phyloP scores from a whole-genome alignment of 2,329 filamentous ascomycete species.

The Xylariaceae sp. region DNA sequence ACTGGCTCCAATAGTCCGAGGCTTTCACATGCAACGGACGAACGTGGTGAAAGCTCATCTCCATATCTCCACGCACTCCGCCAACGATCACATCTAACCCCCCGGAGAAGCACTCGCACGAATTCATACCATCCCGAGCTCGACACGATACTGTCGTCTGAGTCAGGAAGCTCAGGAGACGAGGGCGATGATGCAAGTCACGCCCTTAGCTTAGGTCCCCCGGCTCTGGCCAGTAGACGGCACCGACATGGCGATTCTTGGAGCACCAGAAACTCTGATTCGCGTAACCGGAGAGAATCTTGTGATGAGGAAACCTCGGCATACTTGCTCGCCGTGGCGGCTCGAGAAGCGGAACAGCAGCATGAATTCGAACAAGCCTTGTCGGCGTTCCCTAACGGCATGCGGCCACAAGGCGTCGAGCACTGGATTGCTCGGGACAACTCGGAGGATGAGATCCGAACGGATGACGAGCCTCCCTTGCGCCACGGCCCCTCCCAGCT shows the following conservation, averaged over 20 bases:
- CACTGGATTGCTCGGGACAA: constrained; percentile 67
- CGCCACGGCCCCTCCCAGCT: constrained; percentile 36
- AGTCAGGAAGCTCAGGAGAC: constrained; percentile 37
- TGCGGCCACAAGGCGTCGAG: constrained; percentile 65
- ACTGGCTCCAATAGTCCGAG: constrained; percentile 12
- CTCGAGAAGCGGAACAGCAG: constrained; percentile 74
- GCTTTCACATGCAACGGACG: constrained; percentile 16
- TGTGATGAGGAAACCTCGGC: constrained; percentile 73
- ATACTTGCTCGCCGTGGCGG: constrained; percentile 75
- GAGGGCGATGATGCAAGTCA: constrained; percentile 15
- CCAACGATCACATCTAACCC: constrained; percentile 38
- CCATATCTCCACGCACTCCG: constrained; percentile 36
- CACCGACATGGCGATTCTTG: constrained; percentile 31
- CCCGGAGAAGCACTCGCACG: constrained; percentile 36
- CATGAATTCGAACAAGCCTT: constrained; percentile 68
- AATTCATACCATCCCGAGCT: constrained; percentile 40
- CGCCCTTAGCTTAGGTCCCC: constrained; percentile 19
- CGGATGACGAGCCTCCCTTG: constrained; percentile 36
- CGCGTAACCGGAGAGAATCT: constrained; percentile 55
- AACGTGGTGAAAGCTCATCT: constrained; percentile 31
- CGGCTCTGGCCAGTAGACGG: constrained; percentile 21
- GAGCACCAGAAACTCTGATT: constrained; percentile 35
- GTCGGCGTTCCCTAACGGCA: constrained; percentile 69
- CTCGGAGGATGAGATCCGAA: constrained; percentile 50
- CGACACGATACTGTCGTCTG: constrained; percentile 43